Percentiles rank a stretch among this genome's conserved stretches.
Evolutionary conservation across 2,329 filamentous ascomycete species (phyloP).

Genomic region (Claviceps sp.): DNA sequence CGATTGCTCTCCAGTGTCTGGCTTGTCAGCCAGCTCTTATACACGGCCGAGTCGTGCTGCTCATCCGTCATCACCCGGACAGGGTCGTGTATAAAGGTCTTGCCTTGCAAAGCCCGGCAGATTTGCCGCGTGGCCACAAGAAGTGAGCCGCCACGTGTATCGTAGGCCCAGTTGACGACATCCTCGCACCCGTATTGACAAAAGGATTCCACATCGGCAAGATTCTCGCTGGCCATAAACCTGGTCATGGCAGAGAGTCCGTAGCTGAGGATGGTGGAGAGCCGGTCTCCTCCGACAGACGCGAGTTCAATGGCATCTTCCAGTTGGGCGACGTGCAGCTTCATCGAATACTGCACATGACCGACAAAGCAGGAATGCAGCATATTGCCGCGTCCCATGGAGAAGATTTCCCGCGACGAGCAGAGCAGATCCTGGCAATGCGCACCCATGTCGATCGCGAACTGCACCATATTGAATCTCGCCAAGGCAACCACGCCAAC

Average conservation of each 20-base stretch:
- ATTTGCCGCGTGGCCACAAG: conserved; percentile 54
- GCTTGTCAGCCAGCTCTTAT: conserved; percentile 44
- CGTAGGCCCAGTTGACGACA: conserved; percentile 56
- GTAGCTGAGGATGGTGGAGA: conserved; percentile 57
- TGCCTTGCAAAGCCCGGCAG: conserved; percentile 59
- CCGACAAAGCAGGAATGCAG: conserved; percentile 57
- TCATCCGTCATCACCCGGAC: conserved; percentile 51
- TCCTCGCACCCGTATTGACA: conserved; percentile 63
- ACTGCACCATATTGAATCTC: conserved; percentile 57
- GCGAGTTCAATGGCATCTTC: conserved; percentile 55
- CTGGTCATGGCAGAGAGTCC: conserved; percentile 53
- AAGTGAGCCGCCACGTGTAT: conserved; percentile 57
- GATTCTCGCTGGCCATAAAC: conserved; percentile 57
- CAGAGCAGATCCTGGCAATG: conserved; percentile 52
- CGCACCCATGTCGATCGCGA: conserved; percentile 51
- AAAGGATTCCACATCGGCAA: conserved; percentile 55
- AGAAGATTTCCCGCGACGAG: conserved; percentile 48
- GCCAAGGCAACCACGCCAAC: conserved; percentile 53
- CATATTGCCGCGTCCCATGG: conserved; percentile 54
- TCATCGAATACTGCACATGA: conserved; percentile 52
- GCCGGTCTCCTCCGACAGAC: conserved; percentile 53
- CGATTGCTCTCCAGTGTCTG: conserved; percentile 46
- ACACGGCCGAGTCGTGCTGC: conserved; percentile 44
- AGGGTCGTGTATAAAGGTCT: conserved; percentile 42
- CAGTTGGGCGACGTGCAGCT: conserved; percentile 42